These are phyloP conservation scores for Gloeopeniophorella convolvens DNA, from an alignment of 768 basidiomycete genomes.

Conservation along the genomic window DNA sequence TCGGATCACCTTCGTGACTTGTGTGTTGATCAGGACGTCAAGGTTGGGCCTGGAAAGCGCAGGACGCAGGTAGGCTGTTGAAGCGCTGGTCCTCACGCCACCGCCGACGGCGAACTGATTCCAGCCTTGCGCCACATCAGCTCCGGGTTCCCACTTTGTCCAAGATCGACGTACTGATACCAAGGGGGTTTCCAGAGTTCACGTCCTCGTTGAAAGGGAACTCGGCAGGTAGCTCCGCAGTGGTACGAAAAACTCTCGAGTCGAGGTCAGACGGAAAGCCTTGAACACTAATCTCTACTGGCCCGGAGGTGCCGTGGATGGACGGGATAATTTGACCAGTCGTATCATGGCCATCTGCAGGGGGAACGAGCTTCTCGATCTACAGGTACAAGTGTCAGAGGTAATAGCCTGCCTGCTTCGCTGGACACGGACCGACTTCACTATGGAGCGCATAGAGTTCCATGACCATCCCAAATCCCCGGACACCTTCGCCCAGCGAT, in stretches of 20 bases:
- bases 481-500: constrained; percentile 4
- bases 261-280: constrained; percentile 3
- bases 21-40: constrained; percentile 3
- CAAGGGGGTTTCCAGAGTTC: constrained; percentile 1
- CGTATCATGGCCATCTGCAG: constrained; percentile 11
- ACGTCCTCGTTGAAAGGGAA: constrained; percentile 1
- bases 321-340: constrained; percentile 9
- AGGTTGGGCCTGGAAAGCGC: neutral
- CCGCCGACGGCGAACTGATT: neutral
- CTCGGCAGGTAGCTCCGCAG: neutral
- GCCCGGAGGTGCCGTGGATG: constrained; percentile 12
- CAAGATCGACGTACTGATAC: neutral
- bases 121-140: neutral
- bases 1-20: neutral
- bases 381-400: neutral
- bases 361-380: constrained; percentile 15
- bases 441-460: constrained; percentile 3
- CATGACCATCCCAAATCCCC: constrained; percentile 17
- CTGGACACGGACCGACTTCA: neutral
- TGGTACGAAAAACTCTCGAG: constrained; percentile 8
- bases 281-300: constrained; percentile 9
- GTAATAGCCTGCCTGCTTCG: no score
- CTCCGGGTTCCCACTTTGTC: no score
- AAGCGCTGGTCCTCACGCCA: neutral
- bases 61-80: constrained; percentile 5